Evolutionary conservation across 148 eudicot genomes (phyloP), one percentile per base, ranked within the genome.

Genomic region (Heliosperma pusillum): DNA sequence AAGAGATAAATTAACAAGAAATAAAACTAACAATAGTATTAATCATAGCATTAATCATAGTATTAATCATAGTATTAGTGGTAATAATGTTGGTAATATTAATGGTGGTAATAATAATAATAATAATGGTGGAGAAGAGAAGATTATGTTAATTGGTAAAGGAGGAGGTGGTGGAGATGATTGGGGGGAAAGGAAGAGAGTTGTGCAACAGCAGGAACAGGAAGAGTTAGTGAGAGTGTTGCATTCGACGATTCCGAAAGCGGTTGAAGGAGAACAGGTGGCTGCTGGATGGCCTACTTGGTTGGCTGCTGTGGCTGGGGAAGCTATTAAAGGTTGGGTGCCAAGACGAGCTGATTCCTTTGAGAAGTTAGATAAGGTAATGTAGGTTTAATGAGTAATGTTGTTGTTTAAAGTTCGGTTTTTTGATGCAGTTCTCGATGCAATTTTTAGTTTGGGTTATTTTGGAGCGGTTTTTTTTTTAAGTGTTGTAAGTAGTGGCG

Each of bases 201-300:
- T 16, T 24, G 19, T 86, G 33, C 78, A 83, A 30, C 20, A 77
- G 3, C 89, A 82, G 42, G 5, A 50, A 68, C 65, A 65, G 70
- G 74, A 20, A 59, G 26, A 58, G 33, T 79, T 86, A 75, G 63
- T 69, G 65, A 50, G 75, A 10, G 42, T 36, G 26, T 65, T 52
- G 33, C 82, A 75, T 66, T 87, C 84, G 20, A 72, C 56, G 73
- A 57, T 91, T 56, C 88, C 90, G 3, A 89, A 84, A 73, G 83
- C 88, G 22, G 71, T 63, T 1, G 88, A 88, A 76, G 92, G 91
- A 10, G 95, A 90, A 74, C 97, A 88, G 76, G 91, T 89, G n/a
- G 87, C 90, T 1, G 97, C 97, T 1, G 97, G 97, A 45, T 92
- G 97, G 97, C 97, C 97, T 1, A 71, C 85, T 20, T 92, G 97